Conservation (phyloP, 1,139 yeast genomes). For the Pneumocystis murina region DNA sequence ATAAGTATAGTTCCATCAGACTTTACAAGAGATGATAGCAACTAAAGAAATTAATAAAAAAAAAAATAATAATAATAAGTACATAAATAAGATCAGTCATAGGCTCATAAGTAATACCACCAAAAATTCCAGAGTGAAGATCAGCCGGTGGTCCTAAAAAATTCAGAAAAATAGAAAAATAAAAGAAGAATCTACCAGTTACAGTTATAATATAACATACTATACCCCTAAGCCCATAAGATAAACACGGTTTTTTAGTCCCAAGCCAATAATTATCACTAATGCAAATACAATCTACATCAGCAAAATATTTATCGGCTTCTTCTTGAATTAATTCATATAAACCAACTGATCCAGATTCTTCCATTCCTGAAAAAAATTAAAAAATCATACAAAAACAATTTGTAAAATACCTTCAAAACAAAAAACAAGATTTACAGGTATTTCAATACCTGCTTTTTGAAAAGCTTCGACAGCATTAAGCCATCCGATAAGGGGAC, state of each 20-base stretch:
- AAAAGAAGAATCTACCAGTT: conserved; percentile 34
- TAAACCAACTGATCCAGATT: conserved; percentile 84
- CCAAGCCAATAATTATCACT: conserved; percentile 98
- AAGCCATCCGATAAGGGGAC: conserved; percentile 96
- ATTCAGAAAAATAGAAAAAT: not conserved
- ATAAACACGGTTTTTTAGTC: conserved; percentile 85
- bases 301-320: conserved; percentile 64
- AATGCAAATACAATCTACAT: conserved; percentile 87
- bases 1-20: conserved; percentile 66
- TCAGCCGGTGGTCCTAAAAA: conserved; percentile 63
- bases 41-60: conserved; percentile 1
- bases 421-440: conserved; percentile 82
- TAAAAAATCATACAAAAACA: not conserved
- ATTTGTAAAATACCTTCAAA: conserved; percentile 51
- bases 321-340: conserved; percentile 69
- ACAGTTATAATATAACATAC: conserved; percentile 74
- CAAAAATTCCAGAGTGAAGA: conserved; percentile 92
- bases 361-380: conserved; percentile 53
- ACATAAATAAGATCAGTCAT: conserved; percentile 76
- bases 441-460: conserved; percentile 70
- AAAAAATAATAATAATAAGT: not conserved
- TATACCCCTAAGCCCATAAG: conserved; percentile 95
- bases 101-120: conserved; percentile 96
- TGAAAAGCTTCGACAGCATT: conserved; percentile 82
- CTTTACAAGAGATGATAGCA: conserved; percentile 51